These are phyloP conservation scores for Chaetothyriales sp. DNA, from an alignment of 2,329 filamentous ascomycete genomes.

Conservation along the genomic window DNA sequence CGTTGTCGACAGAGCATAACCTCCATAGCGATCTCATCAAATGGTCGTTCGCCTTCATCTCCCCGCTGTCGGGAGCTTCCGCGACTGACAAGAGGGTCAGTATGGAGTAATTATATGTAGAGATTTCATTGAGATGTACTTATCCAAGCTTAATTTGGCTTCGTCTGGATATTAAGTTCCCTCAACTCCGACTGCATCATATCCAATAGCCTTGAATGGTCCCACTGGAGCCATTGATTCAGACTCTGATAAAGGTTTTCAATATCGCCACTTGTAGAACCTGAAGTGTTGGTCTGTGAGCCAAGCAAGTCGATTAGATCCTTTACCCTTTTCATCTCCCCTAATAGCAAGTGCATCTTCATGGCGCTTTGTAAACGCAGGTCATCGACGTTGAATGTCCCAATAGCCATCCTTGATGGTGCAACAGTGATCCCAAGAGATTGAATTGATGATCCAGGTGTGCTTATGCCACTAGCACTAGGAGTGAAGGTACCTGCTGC, in stretches of 20 bases:
- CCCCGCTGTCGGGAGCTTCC: too few species aligned
- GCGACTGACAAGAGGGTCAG: too few species aligned
- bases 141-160: too few species aligned
- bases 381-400: conserved; percentile 18
- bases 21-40: background rate
- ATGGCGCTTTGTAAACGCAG: conserved; percentile 15
- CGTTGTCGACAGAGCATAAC: too few species aligned
- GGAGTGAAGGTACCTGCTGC: too few species aligned
- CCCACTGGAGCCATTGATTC: conserved; percentile 14
- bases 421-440: conserved; percentile 2
- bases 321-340: conserved; percentile 15
- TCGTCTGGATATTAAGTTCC: too few species aligned
- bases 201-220: conserved; percentile 14
- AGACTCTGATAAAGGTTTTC: conserved; percentile 16
- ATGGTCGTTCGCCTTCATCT: too few species aligned
- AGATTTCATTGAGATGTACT: too few species aligned
- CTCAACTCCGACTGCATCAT: conserved; percentile 12
- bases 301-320: conserved; percentile 17
- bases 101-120: too few species aligned
- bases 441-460: too few species aligned
- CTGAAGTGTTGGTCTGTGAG: background rate
- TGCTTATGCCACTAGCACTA: too few species aligned
- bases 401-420: conserved; percentile 14
- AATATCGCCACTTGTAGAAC: too few species aligned
- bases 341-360: conserved; percentile 16